Evolutionary conservation across 2,329 filamentous ascomycete genomes (phyloP), one percentile per base, ranked within the genome.

Genomic region (Verticillium albo-atrum): DNA sequence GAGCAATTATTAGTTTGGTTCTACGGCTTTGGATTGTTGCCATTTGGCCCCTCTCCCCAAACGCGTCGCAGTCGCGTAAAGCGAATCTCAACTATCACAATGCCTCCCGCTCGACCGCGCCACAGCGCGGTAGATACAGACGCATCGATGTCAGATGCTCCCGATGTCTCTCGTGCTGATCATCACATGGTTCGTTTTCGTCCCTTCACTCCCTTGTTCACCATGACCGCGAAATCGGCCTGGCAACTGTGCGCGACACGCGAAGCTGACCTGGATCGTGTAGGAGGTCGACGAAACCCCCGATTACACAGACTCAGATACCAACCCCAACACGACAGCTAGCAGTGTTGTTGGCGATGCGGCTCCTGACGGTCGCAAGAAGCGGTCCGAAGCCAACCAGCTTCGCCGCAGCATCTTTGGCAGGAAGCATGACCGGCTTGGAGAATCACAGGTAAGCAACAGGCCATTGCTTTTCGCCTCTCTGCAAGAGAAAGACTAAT

Each of bases 331-430:
- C 66, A 88, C 85, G 14, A 87, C 85, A 55, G 91, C 90, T 58
- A 97, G 91, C 78, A 97, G 93, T 74, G 86, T 96, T 67, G 87
- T 83, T 58, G 94, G 92, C 58, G 94, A 97, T 67, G 76, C 78
- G 51, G 71, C 81, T 50, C 77, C 78, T 54, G 94, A 98, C 78
- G 92, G 92, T 30, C 88, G 93, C 57, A 96, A 90, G 79, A 87
- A 89, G 71, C 87, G 94, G 67, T 89, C 91, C 59, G 92, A 97
- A 71, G 93, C 89, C 60, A 92, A 92, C 65, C 89, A 96, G 74
- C 82, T 98, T 70, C 89, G 95, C 59, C 91, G 96, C 73, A 96
- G 89, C 73, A 91, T 97, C 63, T 89, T 97, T 68, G 93, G 92
- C 70, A 96, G 91, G 81, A 97, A 99, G 74, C 95, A 97, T 71